Base-by-base conservation (phyloP, 768 basidiomycete genomes). In the Lanmaoa rubissima region DNA sequence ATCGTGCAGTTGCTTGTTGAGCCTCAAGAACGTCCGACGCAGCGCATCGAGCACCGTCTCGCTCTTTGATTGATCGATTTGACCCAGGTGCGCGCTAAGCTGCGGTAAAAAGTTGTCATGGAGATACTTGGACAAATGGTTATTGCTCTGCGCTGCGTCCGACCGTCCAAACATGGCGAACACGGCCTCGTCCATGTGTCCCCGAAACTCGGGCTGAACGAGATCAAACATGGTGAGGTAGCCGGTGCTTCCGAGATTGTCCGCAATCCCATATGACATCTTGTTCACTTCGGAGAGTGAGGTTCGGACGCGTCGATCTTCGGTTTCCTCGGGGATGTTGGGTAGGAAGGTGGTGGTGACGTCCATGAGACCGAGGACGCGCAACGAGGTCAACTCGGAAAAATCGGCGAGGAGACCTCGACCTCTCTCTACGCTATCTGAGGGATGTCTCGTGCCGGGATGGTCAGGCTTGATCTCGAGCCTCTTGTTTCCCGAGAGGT, bases 181-280 rank as follows among this genome's bases (percentile, higher is more conserved):
- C 19, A 99, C 77, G 13, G 92, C 92, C 69, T 95, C 91, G 65
- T 86, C 85, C 45, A 84, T 80, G 55, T 79, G 76, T 14, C 82
- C 84, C 9, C 88, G 84, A 74, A 95, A 97, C 62, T 90, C 84
- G 38, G 87, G 86, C 46, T 94, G 85, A 6, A 96, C 96, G 26
- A 98, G 81, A 72, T 99, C 97, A 61, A 97, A 82, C 85, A 96
- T 93, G 45, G 83, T 87, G 42, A 98, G 80, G 52, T 85, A 83
- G 46, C 94, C 90, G 57, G 83, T 81, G 55, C 76, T 79, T 19
- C 94, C 94, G 39, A 98, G 77, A 16, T 88, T 91, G 66, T 99
- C 97, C 0, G 96, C 92, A 54, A 99, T 96, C 16, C 96, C 97
- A 64, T 98, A 98, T 26, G 88, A 86, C 91, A 99, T 92, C 52